phyloP scores from a whole-genome alignment of 176 grass and related monocot species.

The Puya raimondii region DNA sequence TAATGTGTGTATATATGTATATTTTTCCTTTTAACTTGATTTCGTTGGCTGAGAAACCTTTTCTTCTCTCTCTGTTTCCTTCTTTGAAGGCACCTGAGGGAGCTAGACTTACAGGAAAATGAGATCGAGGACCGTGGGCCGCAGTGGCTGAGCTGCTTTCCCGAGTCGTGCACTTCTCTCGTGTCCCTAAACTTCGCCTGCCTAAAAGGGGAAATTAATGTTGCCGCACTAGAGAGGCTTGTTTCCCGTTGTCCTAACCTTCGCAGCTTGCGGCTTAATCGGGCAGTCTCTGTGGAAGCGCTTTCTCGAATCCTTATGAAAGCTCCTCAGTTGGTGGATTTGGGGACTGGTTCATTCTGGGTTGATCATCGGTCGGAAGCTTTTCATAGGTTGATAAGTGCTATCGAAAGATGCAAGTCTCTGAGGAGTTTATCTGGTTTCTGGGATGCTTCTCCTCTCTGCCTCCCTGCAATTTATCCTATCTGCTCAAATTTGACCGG shows the following conservation, averaged over 20 bases:
- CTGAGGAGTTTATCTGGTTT: conserved; percentile 74
- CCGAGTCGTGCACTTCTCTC: conserved; percentile 70
- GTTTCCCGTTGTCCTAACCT: conserved; percentile 64
- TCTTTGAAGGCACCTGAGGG: conserved; percentile 43
- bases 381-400: conserved; percentile 27
- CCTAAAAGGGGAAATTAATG: conserved; percentile 64
- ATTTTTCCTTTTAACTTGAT: too few species aligned
- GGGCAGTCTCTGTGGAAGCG: conserved; percentile 48
- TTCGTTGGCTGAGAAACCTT: neutral
- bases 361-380: conserved; percentile 38
- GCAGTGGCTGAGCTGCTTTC: conserved; percentile 77
- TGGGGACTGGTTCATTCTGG: conserved; percentile 56
- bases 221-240: conserved; percentile 52
- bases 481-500: conserved; percentile 49
- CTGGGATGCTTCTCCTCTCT: conserved; percentile 54
- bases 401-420: conserved; percentile 53
- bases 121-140: conserved; percentile 74
- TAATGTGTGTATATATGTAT: too few species aligned
- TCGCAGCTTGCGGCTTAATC: conserved; percentile 68
- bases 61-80: conserved; percentile 3
- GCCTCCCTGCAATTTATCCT: conserved; percentile 41
- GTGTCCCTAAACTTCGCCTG: conserved; percentile 77
- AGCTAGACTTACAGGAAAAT: conserved; percentile 96
- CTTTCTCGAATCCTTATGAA: conserved; percentile 50
- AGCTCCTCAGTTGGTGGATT: conserved; percentile 52